Evolutionary conservation across 768 basidiomycete genomes (phyloP), one percentile per base, ranked within the genome.

Genomic region (Chalciporus sphaerocephalus): DNA sequence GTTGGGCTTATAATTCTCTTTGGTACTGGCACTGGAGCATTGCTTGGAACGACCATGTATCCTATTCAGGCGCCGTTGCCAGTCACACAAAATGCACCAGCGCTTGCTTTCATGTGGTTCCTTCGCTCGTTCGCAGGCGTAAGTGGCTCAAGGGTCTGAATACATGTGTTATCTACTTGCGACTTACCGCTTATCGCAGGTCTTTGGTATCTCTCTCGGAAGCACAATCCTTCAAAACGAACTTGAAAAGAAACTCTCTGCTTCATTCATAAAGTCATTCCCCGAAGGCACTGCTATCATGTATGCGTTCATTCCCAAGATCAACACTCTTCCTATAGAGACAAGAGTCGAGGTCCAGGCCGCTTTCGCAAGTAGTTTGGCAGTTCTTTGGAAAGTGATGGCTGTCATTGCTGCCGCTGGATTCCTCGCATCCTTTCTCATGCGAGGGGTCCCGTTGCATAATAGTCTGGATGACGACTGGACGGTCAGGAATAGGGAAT

Each of bases 121-220:
- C 53, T 62, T 33, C 61, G 66, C 40, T 57, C 57, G 5, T 67
- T 66, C 40, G 55, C 63, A 0, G 41, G 58, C 6, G 61, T 70
- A 37, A 33, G 60, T 40, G 9, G 44, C 37, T 15, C 7, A 2
- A 7, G 23, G 13, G 23, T n/a, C 33, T 20, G n/a, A n/a, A n/a
- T n/a, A n/a, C n/a, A 28, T 28, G 15, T 6, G n/a, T n/a, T 6
- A 32, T 32, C 21, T 15, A 17, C 23, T 36, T n/a, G 9, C 38
- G 15, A 18, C 15, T 5, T 4, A 11, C 24, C n/a, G 3, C 21
- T 9, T 6, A 7, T 27, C 1, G 3, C 58, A 79, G 71, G 64
- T 66, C 5, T 76, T 76, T 72, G 81, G 80, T 0, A 61, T 80
- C 50, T 67, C 73, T 0, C 69, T 83, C 46, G 73, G 75, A 2